phyloP scores from a whole-genome alignment of 139 green algal species.

The Zygnema circumcarinatum region DNA sequence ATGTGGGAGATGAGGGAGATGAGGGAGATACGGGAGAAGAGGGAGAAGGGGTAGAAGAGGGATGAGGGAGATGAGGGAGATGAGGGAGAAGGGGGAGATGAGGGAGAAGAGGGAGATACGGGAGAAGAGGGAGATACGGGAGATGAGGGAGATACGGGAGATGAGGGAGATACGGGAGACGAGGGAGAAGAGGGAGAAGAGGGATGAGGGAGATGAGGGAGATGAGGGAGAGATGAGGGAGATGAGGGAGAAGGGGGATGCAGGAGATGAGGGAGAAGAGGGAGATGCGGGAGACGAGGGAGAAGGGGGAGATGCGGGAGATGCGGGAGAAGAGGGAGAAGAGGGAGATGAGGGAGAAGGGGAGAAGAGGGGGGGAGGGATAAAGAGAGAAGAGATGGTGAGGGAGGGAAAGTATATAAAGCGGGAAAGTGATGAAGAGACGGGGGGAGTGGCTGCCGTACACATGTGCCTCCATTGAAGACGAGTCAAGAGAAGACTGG shows the following conservation, averaged over 20 bases:
- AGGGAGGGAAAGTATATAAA: not conserved
- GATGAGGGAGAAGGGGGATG: not conserved
- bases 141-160: too few relatives aligned
- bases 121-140: not conserved
- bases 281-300: not conserved
- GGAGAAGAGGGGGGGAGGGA: not conserved
- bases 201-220: not conserved
- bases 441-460: too few relatives aligned
- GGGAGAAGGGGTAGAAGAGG: not conserved
- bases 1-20: not conserved
- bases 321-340: not conserved
- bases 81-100: not conserved
- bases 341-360: not conserved
- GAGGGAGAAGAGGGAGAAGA: conserved; percentile 1
- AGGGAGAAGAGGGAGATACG: not conserved
- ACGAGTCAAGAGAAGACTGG: too few relatives aligned
- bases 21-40: not conserved
- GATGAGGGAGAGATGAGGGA: not conserved
- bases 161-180: too few relatives aligned
- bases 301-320: not conserved
- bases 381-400: not conserved
- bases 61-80: not conserved
- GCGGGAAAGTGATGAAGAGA: not conserved
- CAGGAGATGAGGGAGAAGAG: not conserved
- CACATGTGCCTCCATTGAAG: too few relatives aligned